phyloP scores from a whole-genome alignment of 169 alveolate species.

The Eimeria maxima region DNA sequence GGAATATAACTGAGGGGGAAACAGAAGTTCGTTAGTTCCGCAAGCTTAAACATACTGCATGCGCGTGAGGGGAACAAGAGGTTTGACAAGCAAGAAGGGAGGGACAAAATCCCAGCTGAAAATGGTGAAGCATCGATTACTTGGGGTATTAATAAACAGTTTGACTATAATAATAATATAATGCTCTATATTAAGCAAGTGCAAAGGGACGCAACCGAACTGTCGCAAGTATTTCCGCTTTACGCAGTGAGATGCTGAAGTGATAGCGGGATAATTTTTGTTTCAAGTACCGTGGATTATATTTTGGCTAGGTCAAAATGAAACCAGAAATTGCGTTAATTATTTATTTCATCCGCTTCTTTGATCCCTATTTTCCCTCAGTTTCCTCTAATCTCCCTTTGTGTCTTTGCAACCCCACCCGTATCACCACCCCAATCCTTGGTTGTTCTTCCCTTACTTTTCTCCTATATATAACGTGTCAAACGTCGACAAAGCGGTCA shows the following conservation, averaged over 20 bases:
- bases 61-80: too few species aligned
- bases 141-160: too few species aligned
- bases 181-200: neutral
- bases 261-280: too few species aligned
- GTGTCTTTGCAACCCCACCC: constrained; percentile 8
- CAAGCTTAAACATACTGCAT: too few species aligned
- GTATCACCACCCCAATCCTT: neutral
- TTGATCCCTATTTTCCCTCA: neutral
- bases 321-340: neutral
- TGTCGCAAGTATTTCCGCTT: neutral
- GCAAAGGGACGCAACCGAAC: neutral
- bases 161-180: neutral
- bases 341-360: neutral
- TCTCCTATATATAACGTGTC: neutral
- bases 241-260: neutral
- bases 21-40: too few species aligned
- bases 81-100: too few species aligned
- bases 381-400: neutral
- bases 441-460: neutral
- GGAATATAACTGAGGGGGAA: too few species aligned
- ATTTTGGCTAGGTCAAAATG: too few species aligned
- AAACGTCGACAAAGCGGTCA: neutral
- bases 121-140: too few species aligned
- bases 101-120: too few species aligned
- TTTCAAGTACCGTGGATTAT: too few species aligned